Conservation (phyloP, 208 protist species). For the Leishmania guyanensis region DNA sequence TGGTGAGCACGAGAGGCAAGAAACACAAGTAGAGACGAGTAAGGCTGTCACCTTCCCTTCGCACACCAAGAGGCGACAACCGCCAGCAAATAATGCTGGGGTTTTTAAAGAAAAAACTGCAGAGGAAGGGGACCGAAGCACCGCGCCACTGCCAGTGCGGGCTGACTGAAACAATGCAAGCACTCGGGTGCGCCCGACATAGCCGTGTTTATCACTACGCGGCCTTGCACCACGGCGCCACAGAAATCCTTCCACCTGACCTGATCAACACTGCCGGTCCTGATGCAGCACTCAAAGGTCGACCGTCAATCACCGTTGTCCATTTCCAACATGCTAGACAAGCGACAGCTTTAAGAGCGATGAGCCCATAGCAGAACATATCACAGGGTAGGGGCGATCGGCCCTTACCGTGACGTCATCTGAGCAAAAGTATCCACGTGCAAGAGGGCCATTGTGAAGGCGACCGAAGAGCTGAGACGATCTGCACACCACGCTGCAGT, state of each 20-base stretch:
- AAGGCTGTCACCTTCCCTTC: too few relatives aligned
- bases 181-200: too few relatives aligned
- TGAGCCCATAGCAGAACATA: neutral
- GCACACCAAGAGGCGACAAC: neutral
- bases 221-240: neutral
- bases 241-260: neutral
- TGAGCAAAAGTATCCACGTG: neutral
- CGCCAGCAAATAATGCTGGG: too few relatives aligned
- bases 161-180: neutral
- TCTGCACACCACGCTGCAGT: neutral
- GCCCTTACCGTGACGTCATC: neutral
- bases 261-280: neutral
- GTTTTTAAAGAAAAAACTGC: too few relatives aligned
- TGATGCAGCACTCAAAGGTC: neutral
- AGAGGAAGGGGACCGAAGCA: neutral
- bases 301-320: neutral
- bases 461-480: neutral
- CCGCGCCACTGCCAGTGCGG: neutral
- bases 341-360: neutral
- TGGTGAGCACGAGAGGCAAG: too few relatives aligned
- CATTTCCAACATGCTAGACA: neutral
- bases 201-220: neutral
- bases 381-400: neutral
- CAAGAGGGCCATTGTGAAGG: neutral
- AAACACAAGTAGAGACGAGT: too few relatives aligned